Base-by-base conservation (phyloP, 2,329 filamentous ascomycete species). In the Trichoderma endophyticum region DNA sequence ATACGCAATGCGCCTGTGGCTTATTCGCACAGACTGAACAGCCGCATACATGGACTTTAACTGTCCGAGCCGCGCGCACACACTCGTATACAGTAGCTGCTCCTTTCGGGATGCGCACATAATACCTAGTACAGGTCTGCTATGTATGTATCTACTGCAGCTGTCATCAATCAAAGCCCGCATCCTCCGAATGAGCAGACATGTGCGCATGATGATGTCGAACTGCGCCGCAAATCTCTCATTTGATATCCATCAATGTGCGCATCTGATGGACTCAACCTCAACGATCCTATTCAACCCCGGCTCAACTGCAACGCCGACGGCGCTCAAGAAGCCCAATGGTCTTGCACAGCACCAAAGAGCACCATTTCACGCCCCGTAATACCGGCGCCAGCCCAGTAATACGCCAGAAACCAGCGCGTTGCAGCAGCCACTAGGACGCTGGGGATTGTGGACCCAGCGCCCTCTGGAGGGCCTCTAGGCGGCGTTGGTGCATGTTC, bases 281-380 rank as follows among this genome's bases (percentile, higher is more conserved):
- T 43, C 36, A 39, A 39, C 6, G 15, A 8, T 21, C 34, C 8
- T 21, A 26, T 62, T 14, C 21, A 15, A 32, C 64, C 65, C 56
- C 66, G 66, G 66, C 66, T 15, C 56, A 69, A 69, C 56, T 69
- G 66, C 66, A 51, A 69, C 66, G 26, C 66, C 66, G 66, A 61
- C 66, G 66, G 66, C 48, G n/a, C 32, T 28, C 24, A 9, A 24
- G 3, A 48, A 54, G 48, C 48, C 48, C 48, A 54, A 54, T 54
- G 8, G 48, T 3, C 48, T 54, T 1, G 18, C 32, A 57, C 48
- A n/a, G 61, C 34, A 28, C 56, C 24, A 59, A 30, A 32, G 18
- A 60, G 54, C 56, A 59, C 7, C 57, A 34, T 14, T 24, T 32
- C 18, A 14, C 18, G n/a, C 57, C 18, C 57, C 24, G 61, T 43